Evolutionary conservation across 805 yeast species (phyloP).

Genomic region (Yarrowia yakushimensis): DNA sequence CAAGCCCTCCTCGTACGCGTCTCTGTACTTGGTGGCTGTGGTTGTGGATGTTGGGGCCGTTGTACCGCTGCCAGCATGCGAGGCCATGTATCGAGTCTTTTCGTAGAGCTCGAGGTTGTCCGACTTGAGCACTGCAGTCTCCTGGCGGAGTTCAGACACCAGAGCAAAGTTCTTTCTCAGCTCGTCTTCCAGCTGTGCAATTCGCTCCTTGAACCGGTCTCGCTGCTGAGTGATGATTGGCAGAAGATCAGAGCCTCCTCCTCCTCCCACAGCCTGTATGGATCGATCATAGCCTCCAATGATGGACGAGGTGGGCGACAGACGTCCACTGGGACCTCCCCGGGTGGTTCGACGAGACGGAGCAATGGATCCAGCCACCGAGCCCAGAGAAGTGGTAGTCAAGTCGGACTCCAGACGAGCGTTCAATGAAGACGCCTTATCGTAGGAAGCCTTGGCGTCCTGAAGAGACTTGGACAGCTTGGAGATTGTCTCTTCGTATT

Average conservation of each 20-base stretch:
- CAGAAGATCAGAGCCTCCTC: conserved; percentile 50
- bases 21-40: conserved; percentile 46
- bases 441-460: not conserved
- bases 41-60: conserved; percentile 26
- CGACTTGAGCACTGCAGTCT: conserved; percentile 57
- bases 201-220: conserved; percentile 83
- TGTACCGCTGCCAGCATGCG: conserved; percentile 26
- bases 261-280: conserved; percentile 6
- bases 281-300: conserved; percentile 34
- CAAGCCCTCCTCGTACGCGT: conserved; percentile 67
- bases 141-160: conserved; percentile 60
- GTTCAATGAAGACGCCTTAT: conserved; percentile 42
- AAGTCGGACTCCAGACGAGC: conserved; percentile 71
- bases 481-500: conserved; percentile 42
- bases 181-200: conserved; percentile 80
- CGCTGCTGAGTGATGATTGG: conserved; percentile 93
- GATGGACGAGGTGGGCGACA: conserved; percentile 40
- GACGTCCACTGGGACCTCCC: conserved; percentile 39
- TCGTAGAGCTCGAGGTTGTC: conserved; percentile 82
- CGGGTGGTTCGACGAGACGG: conserved; percentile 33
- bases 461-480: conserved; percentile 38
- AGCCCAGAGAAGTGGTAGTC: conserved; percentile 40
- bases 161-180: conserved; percentile 53
- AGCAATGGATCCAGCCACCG: conserved; percentile 36
- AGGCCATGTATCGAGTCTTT: conserved; percentile 43